A percentile compares a stretch with the other conserved stretches of the same genome.
phyloP scores from a whole-genome alignment of 164 flowering plant species.

The Warburgia ugandensis region DNA sequence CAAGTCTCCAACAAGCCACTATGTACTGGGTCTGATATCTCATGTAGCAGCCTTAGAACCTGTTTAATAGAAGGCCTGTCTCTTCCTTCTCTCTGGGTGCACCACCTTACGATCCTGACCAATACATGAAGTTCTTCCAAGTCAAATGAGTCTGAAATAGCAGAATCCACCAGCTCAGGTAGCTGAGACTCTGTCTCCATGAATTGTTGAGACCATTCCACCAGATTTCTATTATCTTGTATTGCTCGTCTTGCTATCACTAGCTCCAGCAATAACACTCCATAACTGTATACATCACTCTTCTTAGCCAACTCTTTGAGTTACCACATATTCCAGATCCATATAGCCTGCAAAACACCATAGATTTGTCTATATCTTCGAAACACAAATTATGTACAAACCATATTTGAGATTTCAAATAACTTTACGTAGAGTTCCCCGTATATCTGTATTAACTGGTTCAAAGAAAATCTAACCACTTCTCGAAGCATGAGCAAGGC shows the following conservation, averaged over 20 bases:
- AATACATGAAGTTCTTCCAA: constrained; percentile 69
- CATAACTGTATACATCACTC: constrained; percentile 95
- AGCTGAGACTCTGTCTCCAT: constrained; percentile 52
- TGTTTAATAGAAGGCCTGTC: constrained; percentile 90
- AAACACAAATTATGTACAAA: too few relatives aligned
- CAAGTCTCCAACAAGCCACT: constrained; percentile 53
- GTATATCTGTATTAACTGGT: constrained; percentile 82
- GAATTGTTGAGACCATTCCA: constrained; percentile 70
- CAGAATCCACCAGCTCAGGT: constrained; percentile 70
- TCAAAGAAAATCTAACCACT: constrained; percentile 80
- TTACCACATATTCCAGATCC: constrained; percentile 92
- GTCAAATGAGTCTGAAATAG: constrained; percentile 50
- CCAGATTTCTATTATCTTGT: constrained; percentile 74
- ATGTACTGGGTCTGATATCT: constrained; percentile 69
- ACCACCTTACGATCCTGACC: constrained; percentile 66
- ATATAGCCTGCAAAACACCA: constrained; percentile 66
- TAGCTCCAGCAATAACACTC: constrained; percentile 78
- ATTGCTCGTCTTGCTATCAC: constrained; percentile 69
- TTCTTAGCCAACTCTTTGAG: constrained; percentile 92
- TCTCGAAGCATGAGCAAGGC: constrained; percentile 88
- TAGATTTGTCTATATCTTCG: too few relatives aligned
- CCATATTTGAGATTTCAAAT: too few relatives aligned
- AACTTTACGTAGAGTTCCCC: constrained; percentile 98
- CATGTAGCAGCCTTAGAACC: constrained; percentile 77
- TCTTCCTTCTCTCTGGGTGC: constrained; percentile 82